These are phyloP conservation scores for Vanrija sp. DNA, from an alignment of 1,284 basidiomycete genomes.

Conservation along the genomic window DNA sequence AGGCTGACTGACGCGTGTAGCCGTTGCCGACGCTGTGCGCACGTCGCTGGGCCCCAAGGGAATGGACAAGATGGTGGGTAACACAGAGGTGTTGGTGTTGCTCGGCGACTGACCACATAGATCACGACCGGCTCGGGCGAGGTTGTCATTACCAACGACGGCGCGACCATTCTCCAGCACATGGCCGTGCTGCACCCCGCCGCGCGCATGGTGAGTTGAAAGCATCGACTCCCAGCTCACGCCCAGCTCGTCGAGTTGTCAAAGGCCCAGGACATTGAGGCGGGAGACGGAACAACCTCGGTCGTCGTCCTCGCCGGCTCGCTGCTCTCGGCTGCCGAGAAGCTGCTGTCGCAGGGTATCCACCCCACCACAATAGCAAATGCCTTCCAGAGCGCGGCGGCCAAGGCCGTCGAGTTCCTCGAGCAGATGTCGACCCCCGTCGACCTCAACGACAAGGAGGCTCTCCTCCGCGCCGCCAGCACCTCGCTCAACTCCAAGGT, in stretches of 20 bases:
- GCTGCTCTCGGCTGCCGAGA: conserved; percentile 90
- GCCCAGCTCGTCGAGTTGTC: conserved; percentile 89
- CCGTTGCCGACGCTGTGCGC: conserved; percentile 95
- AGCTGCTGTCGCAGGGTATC: conserved; percentile 89
- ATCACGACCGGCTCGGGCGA: conserved; percentile 97
- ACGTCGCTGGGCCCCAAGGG: conserved; percentile 96
- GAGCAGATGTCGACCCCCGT: conserved; percentile 91
- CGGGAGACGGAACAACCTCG: conserved; percentile 98
- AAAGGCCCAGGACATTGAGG: conserved; percentile 96
- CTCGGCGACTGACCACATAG: conserved; percentile 52
- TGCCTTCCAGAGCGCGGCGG: conserved; percentile 86
- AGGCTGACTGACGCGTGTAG: conserved; percentile 51
- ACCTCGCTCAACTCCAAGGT: conserved; percentile 97
- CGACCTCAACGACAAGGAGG: conserved; percentile 82
- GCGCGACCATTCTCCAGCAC: conserved; percentile 95
- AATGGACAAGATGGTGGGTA: conserved; percentile 96
- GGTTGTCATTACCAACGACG: conserved; percentile 98
- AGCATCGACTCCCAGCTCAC: conserved; percentile 16
- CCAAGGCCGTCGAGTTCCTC: conserved; percentile 90
- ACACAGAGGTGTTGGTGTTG: background rate
- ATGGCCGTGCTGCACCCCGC: conserved; percentile 98
- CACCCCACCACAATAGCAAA: conserved; percentile 98
- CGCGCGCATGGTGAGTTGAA: conserved; percentile 78
- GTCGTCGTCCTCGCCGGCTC: conserved; percentile 96
- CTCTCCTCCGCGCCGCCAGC: conserved; percentile 84